Base-by-base conservation (phyloP, 192 early-diverging fungal species). In the Coemansia sp. region DNA sequence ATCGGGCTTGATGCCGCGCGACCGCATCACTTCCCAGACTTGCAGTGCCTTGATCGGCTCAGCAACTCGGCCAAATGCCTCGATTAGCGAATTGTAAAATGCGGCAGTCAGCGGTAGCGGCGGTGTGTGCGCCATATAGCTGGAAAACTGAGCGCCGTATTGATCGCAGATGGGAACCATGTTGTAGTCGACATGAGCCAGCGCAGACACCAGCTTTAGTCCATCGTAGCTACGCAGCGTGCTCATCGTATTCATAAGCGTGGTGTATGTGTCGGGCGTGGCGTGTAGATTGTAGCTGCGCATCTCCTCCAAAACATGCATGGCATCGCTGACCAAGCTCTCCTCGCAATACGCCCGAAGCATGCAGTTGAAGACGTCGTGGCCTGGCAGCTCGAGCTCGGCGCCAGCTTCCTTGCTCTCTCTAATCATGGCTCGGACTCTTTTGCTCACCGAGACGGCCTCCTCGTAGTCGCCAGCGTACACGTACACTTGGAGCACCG, bases 1-100 rank as follows among this genome's bases (percentile, higher is more conserved):
- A 66, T 84, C 52, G 3, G 82, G 77, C 47, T 71, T 68, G 12
- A 84, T 60, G 31, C 74, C 77, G 27, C 78, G 77, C 71, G 70
- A 73, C n/a, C 78, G 64, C 82, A 85, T 85, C 36, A 85, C 52
- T 63, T 85, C 82, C 82, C 82, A 85, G 42, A 72, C 62, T 54
- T 85, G 82, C 55, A 85, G 66, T 10, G 82, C 82, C 52, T 70
- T 68, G 18, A 51, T 65, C n/a, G 82, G 82, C 64, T 80, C 75
- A 5, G 66, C 82, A 15, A 74, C 63, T n/a, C 82, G 77, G 16
- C 74, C 74, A 40, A 69, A 80, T 20, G 82, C 82, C 68, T 85
- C 82, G 44, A 85, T 80, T 60, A 80, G 74, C 12, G 63, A 70
- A 44, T 85, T 85, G 47, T 74, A 85, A 52, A 75, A 85, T 29